Conservation (phyloP, 768 basidiomycete species). For the Jaapia argillacea region DNA sequence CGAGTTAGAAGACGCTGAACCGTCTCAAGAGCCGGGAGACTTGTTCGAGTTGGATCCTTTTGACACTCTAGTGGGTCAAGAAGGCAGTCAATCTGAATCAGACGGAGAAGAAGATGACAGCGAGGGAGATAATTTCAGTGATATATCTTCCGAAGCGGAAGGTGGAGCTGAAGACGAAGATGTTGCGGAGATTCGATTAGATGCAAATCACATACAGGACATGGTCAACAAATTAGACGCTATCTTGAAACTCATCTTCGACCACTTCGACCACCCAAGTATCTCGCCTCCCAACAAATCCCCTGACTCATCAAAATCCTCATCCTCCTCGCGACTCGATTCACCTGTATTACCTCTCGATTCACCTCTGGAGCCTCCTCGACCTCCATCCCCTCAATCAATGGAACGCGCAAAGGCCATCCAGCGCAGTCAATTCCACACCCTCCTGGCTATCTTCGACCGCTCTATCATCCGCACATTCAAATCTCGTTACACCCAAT, state of each 20-base stretch:
- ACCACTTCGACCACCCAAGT: conserved; percentile 61
- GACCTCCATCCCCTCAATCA: conserved; percentile 13
- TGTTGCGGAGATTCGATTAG: conserved; percentile 34
- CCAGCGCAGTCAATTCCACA: conserved; percentile 64
- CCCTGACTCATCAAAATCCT: conserved; percentile 11
- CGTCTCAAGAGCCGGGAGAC: conserved; percentile 35
- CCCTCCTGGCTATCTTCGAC: conserved; percentile 89
- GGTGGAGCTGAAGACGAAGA: conserved; percentile 35
- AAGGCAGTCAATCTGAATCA: conserved; percentile 46
- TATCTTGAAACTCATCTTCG: conserved; percentile 76
- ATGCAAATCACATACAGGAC: conserved; percentile 62
- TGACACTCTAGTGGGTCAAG: conserved; percentile 74
- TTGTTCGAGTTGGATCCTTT: conserved; percentile 80
- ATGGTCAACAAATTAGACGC: conserved; percentile 92
- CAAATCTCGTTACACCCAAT: conserved; percentile 95
- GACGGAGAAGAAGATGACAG: conserved; percentile 41
- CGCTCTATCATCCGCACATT: conserved; percentile 90
- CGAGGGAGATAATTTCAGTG: conserved; percentile 49
- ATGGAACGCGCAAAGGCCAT: conserved; percentile 25
- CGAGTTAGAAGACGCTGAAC: conserved; percentile 68
- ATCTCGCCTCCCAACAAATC: conserved; percentile 20
- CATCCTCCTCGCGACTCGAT: background rate
- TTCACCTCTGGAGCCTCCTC: conserved; percentile 3
- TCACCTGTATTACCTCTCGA: conserved; percentile 4
- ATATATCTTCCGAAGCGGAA: conserved; percentile 64